phyloP scores from a whole-genome alignment of 371 early-diverging fungal genomes.

The Mycotypha africana region DNA sequence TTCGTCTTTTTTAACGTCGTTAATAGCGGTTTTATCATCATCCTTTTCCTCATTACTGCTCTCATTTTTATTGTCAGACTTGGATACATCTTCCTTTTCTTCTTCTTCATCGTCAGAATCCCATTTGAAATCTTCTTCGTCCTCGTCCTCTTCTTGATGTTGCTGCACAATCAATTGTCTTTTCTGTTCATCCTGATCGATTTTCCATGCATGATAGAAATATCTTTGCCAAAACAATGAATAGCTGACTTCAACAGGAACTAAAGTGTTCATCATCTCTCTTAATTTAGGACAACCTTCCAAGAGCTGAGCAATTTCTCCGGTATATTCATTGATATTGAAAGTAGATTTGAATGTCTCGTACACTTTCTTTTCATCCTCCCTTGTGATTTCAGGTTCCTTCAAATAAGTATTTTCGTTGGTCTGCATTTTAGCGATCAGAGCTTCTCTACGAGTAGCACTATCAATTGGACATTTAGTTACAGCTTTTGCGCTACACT shows the following conservation, averaged over 20 bases:
- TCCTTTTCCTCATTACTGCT: not conserved
- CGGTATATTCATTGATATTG: slow-evolving; percentile 38
- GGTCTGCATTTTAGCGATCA: slow-evolving; percentile 33
- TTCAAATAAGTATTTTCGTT: slow-evolving; percentile 27
- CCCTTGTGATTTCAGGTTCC: slow-evolving; percentile 15
- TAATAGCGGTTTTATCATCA: too few relatives aligned
- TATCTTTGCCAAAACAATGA: slow-evolving; percentile 42
- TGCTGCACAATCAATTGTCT: slow-evolving; percentile 32
- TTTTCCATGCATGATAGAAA: slow-evolving; percentile 39
- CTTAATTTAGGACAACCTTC: slow-evolving; percentile 31
- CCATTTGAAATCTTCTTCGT: slow-evolving; percentile 44
- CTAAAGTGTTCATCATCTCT: slow-evolving; percentile 41
- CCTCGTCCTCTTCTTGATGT: slow-evolving; percentile 10
- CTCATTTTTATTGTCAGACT: not conserved
- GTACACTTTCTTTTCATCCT: slow-evolving; percentile 21
- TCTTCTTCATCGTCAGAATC: slow-evolving; percentile 47
- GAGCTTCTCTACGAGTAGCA: slow-evolving; percentile 38
- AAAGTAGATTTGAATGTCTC: slow-evolving; percentile 26
- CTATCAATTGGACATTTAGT: slow-evolving; percentile 8
- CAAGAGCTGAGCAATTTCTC: slow-evolving; percentile 35
- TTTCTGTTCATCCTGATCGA: slow-evolving; percentile 43
- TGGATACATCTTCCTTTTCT: slow-evolving; percentile 25
- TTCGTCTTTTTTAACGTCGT: slow-evolving; percentile 8
- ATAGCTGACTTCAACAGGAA: slow-evolving; percentile 43
- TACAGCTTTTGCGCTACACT: not conserved